Percentiles rank a stretch among this genome's conserved stretches.
Conservation (phyloP, 83 land plant species). For the Diphasiastrum complanatum region DNA sequence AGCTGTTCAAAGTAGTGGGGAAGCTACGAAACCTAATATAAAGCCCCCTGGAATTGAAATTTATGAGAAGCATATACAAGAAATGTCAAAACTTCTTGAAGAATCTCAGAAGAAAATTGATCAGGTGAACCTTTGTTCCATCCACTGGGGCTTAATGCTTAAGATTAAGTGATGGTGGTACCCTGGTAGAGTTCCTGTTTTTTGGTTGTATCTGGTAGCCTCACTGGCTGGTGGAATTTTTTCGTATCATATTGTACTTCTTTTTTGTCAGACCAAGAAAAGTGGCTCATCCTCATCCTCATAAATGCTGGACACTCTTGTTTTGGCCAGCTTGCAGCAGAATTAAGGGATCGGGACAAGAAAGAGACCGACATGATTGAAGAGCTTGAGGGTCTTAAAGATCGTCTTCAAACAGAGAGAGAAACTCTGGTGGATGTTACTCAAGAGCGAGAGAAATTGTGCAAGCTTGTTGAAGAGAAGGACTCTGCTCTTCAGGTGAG, state of each 20-base stretch:
- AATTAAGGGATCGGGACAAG: slow-evolving; percentile 56
- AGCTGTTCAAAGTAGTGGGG: slow-evolving; percentile 43
- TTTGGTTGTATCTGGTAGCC: not conserved
- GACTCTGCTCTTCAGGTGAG: slow-evolving; percentile 69
- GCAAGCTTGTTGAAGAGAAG: slow-evolving; percentile 49
- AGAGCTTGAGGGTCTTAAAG: slow-evolving; percentile 68
- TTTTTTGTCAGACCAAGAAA: not conserved
- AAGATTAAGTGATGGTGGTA: too few species aligned
- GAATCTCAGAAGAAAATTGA: slow-evolving; percentile 80
- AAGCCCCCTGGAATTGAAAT: slow-evolving; percentile 57
- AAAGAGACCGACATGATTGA: slow-evolving; percentile 56
- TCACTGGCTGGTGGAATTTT: too few species aligned
- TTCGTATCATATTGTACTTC: too few species aligned
- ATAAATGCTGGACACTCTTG: slow-evolving; percentile 7
- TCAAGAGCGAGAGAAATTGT: slow-evolving; percentile 46
- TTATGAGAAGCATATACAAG: slow-evolving; percentile 80
- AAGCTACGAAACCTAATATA: slow-evolving; percentile 28
- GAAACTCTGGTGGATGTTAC: slow-evolving; percentile 47
- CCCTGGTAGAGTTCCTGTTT: too few species aligned
- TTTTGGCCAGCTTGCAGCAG: slow-evolving; percentile 58
- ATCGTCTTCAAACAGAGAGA: slow-evolving; percentile 48
- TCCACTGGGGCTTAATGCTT: not conserved
- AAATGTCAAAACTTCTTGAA: slow-evolving; percentile 68
- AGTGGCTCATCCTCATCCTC: not conserved
- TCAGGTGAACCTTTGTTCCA: slow-evolving; percentile 25